Evolutionary conservation across 768 basidiomycete genomes (phyloP).

Genomic region (Pleurotus pulmonarius): DNA sequence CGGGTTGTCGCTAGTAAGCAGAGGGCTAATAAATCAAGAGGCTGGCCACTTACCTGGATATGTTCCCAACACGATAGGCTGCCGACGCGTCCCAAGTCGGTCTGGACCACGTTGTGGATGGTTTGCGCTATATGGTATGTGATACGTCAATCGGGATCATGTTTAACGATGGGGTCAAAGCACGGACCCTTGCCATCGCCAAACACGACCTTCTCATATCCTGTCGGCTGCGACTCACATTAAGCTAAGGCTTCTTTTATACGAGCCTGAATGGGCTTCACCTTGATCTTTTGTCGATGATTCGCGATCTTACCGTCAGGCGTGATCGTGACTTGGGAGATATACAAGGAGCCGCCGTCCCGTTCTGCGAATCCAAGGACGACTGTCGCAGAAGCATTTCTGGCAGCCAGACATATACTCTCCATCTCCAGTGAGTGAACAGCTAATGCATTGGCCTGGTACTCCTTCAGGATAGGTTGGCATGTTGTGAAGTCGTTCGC

Average conservation of each 20-base stretch:
- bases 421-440: constrained; percentile 27
- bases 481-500: constrained; percentile 22
- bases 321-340: constrained; percentile 23
- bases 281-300: constrained; percentile 28
- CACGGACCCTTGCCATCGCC: constrained; percentile 25
- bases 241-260: constrained; percentile 6
- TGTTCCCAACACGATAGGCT: constrained; percentile 26
- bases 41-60: constrained; percentile 16
- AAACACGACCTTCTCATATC: constrained; percentile 25
- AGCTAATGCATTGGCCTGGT: constrained; percentile 23
- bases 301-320: constrained; percentile 22
- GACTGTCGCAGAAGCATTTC: constrained; percentile 20
- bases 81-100: constrained; percentile 21
- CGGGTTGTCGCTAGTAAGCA: too few relatives aligned
- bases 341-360: constrained; percentile 21
- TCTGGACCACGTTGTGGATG: constrained; percentile 25
- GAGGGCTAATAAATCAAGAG: too few relatives aligned
- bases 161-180: too few relatives aligned
- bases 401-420: constrained; percentile 23
- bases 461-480: constrained; percentile 20
- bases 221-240: constrained; percentile 18
- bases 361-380: constrained; percentile 26
- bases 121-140: constrained; percentile 19
- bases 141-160: neutral
- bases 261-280: constrained; percentile 4